Evolutionary conservation across 306 rosid species (phyloP), one percentile per base, ranked within the genome.

Genomic region (Vicia sativa): DNA sequence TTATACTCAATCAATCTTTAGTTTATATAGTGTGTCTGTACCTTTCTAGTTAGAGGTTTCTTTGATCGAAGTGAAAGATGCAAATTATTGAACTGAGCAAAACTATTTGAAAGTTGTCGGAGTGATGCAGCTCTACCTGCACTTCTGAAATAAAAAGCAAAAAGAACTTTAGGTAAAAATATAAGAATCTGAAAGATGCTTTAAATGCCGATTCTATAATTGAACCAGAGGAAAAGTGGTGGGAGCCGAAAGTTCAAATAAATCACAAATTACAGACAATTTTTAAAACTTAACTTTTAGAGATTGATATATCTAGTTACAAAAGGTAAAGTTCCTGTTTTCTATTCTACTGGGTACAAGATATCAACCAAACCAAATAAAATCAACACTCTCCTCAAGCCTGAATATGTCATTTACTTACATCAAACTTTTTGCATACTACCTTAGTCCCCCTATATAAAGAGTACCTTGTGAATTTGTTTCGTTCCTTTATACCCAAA

Each of bases 21-120:
- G 48, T 25, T 49, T 62, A 46, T 62, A 46, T 50, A 67, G 31
- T 39, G 65, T 49, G 52, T 28, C n/a, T 54, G 63, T 62, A 92
- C 99, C 99, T 90, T 95, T 85, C 84, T 85, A 50, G 99, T 88
- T 55, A 95, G 67, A 6, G 97, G 89, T 87, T 87, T 95, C 85
- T 73, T 84, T 10, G 97, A 86, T 50, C 91, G 87, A 78, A 84
- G 83, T 25, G 95, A 83, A 48, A 82, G 68, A 35, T 91, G 84
- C 83, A 90, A 79, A 75, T 75, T 95, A 77, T 84, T 90, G 87
- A 95, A 95, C 50, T 95, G 99, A 37, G 97, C 80, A 76, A 95
- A 95, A 76, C 83, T 88, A 84, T 68, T 95, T 18, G 97, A 95
- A 74, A 90, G 96, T 71, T 90, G 96, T 57, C 95, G 82, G 53